These are phyloP conservation scores for Geum urbanum DNA, from an alignment of 306 rosid genomes.

Conservation along the genomic window DNA sequence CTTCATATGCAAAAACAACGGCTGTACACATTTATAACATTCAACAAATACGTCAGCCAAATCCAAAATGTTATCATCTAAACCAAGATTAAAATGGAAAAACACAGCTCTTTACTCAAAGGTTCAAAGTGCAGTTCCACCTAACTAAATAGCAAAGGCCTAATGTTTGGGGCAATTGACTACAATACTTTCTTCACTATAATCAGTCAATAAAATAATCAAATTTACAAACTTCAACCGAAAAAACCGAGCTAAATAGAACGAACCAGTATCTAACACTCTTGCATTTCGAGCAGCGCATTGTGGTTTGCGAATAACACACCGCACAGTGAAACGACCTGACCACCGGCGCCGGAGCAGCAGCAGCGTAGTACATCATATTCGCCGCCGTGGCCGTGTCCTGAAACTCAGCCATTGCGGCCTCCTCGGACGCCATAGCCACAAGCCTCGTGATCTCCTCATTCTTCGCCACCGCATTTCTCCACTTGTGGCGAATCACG, in stretches of 20 bases:
- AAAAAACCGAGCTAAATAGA: background rate
- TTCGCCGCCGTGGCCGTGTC: background rate
- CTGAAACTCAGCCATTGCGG: slow-evolving; percentile 36
- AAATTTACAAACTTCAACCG: background rate
- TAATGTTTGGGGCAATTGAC: background rate
- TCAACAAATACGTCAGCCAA: background rate
- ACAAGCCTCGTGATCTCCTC: slow-evolving; percentile 39
- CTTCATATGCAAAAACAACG: background rate
- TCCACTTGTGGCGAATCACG: slow-evolving; percentile 42
- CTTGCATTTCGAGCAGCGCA: slow-evolving; percentile 62
- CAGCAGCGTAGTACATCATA: background rate
- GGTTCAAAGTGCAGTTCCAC: background rate
- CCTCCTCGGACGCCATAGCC: slow-evolving; percentile 40
- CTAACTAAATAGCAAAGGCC: background rate
- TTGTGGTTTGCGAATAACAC: slow-evolving; percentile 49
- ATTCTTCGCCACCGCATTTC: slow-evolving; percentile 40
- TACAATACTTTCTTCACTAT: background rate
- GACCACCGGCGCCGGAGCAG: slow-evolving; percentile 15
- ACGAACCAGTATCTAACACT: slow-evolving; percentile 59
- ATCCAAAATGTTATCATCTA: background rate
- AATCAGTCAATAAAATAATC: too few relatives aligned
- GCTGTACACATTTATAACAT: background rate
- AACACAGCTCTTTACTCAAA: background rate
- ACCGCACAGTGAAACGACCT: slow-evolving; percentile 40
- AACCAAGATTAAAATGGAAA: background rate